phyloP scores from a whole-genome alignment of 768 basidiomycete genomes.

The Suillus subalutaceus region DNA sequence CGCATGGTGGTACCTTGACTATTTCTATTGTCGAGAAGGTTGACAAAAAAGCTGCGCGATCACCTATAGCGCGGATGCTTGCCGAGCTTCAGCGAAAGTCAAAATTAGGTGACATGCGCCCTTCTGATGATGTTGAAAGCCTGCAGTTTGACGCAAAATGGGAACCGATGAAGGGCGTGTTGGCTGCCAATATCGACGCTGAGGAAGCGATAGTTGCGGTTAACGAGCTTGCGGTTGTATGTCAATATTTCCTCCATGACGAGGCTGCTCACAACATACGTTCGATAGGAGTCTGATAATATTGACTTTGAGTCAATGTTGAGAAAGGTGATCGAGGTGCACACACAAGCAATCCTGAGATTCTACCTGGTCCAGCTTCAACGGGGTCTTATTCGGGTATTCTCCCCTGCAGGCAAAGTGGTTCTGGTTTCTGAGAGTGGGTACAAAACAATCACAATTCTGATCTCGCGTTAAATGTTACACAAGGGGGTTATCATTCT shows the following conservation, averaged over 20 bases:
- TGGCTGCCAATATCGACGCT: conserved; percentile 59
- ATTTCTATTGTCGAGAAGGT: conserved; percentile 66
- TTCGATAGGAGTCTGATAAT: conserved; percentile 57
- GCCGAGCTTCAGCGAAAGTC: conserved; percentile 65
- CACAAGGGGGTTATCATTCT: conserved; percentile 54
- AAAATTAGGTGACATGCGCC: conserved; percentile 54
- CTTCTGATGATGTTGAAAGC: conserved; percentile 79
- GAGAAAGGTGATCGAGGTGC: conserved; percentile 60
- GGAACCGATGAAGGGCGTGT: conserved; percentile 71
- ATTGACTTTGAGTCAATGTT: conserved; percentile 79
- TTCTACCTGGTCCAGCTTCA: conserved; percentile 59
- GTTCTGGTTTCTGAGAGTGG: conserved; percentile 58
- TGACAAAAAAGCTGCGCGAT: conserved; percentile 51
- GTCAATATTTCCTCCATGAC: conserved; percentile 26
- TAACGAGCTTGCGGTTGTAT: conserved; percentile 57
- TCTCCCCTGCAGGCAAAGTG: conserved; percentile 64
- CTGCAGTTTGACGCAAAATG: conserved; percentile 72
- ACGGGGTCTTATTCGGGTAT: conserved; percentile 54
- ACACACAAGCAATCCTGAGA: conserved; percentile 63
- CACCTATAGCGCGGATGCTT: conserved; percentile 55
- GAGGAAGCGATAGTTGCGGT: conserved; percentile 47
- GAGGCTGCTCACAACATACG: neutral
- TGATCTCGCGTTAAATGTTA: conserved; percentile 10
- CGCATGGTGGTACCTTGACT: conserved; percentile 71
- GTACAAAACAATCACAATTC: conserved; percentile 12